Base-by-base conservation (phyloP, 1,284 basidiomycete genomes). In the Ganoderma sinense region DNA sequence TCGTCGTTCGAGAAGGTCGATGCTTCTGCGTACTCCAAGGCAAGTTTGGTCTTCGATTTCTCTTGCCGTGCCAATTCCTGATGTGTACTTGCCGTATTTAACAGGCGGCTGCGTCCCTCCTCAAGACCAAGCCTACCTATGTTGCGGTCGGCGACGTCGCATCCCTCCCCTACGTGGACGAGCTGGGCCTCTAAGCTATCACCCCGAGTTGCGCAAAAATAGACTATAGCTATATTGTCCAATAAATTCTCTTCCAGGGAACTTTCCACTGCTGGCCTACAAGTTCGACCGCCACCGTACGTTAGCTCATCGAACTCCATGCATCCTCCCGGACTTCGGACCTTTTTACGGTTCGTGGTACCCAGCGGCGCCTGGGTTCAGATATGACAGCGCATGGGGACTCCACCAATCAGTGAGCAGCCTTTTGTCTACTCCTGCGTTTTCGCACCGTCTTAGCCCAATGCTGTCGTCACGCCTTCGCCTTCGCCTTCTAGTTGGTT, bases 91-190 rank as follows among this genome's bases (percentile, higher is more conserved):
- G 11, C 33, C 13, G 26, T 29, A 40, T 20, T 1, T 48, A 8
- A 8, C 11, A 80, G 79, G 75, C 76, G 4, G 68, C 77, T 6
- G 70, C 78, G 31, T 72, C 76, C 23, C 85, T 95, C 59, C 78
- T 92, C 75, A 87, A 88, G 80, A 83, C 84, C 75, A 94, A 95
- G 84, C 94, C 96, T 36, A 96, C 95, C 43, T 95, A 88, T 73
- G 94, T 98, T 61, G 92, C 91, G 36, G 86, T 97, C 66, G 97
- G 96, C 68, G 90, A 97, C 79, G 83, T 91, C 75, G 82, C 86
- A 77, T 79, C 88, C 53, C 87, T 98, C 64, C 96, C 96, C 58
- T 94, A 93, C 81, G 88, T 90, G 66, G 95, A 96, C 79, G 95
- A 97, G 82, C 82, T 96, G 75, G 95, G 93, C 72, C 89, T 96